Evolutionary conservation across 2,329 filamentous ascomycete species (phyloP).

Genomic region (Leptographium flavum): DNA sequence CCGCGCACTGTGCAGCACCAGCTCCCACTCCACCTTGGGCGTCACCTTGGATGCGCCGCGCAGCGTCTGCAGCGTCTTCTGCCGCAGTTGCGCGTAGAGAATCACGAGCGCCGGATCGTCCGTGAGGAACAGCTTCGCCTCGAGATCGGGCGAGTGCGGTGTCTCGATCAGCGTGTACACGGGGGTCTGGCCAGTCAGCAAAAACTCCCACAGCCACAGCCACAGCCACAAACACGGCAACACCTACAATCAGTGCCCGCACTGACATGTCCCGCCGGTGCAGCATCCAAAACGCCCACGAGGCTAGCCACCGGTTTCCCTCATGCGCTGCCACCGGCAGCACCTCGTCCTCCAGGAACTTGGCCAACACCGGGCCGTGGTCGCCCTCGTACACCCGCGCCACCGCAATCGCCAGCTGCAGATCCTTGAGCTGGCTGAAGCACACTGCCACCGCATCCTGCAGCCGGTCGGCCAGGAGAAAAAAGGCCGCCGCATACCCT

Average conservation of each 20-base stretch:
- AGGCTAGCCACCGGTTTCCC: conserved; percentile 85
- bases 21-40: conserved; percentile 71
- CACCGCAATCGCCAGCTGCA: conserved; percentile 81
- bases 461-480: conserved; percentile 74
- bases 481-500: conserved; percentile 95
- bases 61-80: conserved; percentile 68
- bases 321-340: conserved; percentile 63
- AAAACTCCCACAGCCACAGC: no score
- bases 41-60: conserved; percentile 72
- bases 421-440: conserved; percentile 71
- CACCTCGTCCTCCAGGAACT: conserved; percentile 66
- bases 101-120: conserved; percentile 85
- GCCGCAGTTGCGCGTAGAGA: conserved; percentile 73
- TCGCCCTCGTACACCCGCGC: conserved; percentile 82
- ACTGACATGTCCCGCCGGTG: conserved; percentile 72
- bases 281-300: conserved; percentile 92
- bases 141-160: conserved; percentile 52
- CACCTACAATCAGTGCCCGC: conserved; percentile 60
- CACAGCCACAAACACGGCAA: not conserved
- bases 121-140: conserved; percentile 67
- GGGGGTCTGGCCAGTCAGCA: conserved; percentile 44
- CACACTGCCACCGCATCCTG: conserved; percentile 79
- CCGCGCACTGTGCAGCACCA: conserved; percentile 72
- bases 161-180: conserved; percentile 60
- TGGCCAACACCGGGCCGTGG: conserved; percentile 55